Evolutionary conservation across 2,329 filamentous ascomycete species (phyloP).

Genomic region (Drechmeria coniospora): DNA sequence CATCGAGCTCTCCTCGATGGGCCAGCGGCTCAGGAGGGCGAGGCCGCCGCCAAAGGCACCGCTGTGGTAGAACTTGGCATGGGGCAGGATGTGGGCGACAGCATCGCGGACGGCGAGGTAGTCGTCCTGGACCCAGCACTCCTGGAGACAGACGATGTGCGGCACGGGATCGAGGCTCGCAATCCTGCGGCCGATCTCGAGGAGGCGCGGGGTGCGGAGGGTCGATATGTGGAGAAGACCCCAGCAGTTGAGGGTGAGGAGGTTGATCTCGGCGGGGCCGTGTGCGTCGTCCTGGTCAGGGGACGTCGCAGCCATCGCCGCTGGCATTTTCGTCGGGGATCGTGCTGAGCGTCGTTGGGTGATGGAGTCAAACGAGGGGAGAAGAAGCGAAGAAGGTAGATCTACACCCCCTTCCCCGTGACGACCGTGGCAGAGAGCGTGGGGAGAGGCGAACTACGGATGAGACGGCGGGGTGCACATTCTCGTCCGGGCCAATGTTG

Average conservation of each 20-base stretch:
- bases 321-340: not conserved
- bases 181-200: slow-evolving; percentile 71
- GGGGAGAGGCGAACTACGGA: no score
- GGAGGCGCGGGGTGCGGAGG: slow-evolving; percentile 60
- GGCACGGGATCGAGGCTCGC: slow-evolving; percentile 52
- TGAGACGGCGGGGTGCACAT: no score
- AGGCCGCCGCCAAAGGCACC: slow-evolving; percentile 83
- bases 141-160: slow-evolving; percentile 83
- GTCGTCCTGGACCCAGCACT: slow-evolving; percentile 83
- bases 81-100: slow-evolving; percentile 61
- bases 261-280: slow-evolving; percentile 48
- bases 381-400: no score
- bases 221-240: slow-evolving; percentile 78
- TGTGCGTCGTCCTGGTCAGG: no score
- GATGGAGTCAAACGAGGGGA: no score
- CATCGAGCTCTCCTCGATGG: slow-evolving; percentile 82
- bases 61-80: slow-evolving; percentile 84
- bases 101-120: slow-evolving; percentile 62
- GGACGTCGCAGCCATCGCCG: no score
- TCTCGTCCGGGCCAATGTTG: no score
- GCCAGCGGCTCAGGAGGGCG: slow-evolving; percentile 81
- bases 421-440: no score
- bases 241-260: slow-evolving; percentile 94
- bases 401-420: no score
- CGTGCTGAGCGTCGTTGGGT: no score